A percentile compares a stretch with the other conserved stretches of the same genome.
phyloP scores from a whole-genome alignment of 345 rosid genomes.

The Ceriops tagal region DNA sequence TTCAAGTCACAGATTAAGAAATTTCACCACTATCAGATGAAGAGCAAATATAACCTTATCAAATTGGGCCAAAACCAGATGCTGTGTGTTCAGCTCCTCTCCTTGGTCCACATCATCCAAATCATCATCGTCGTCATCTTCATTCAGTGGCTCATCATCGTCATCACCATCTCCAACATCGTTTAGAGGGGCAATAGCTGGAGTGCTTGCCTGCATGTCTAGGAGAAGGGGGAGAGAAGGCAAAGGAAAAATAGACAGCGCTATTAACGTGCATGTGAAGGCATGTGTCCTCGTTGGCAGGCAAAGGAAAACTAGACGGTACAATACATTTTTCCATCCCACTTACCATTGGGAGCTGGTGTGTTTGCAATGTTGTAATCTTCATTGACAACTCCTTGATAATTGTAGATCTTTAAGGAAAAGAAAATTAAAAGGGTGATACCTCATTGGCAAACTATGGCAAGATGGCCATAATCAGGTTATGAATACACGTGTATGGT shows the following conservation, averaged over 20 bases:
- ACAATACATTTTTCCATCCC: not conserved
- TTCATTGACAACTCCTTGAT: slow-evolving; percentile 82
- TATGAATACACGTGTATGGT: not conserved
- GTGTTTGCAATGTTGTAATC: slow-evolving; percentile 84
- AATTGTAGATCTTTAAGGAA: slow-evolving; percentile 70
- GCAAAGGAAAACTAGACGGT: no score
- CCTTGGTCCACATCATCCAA: slow-evolving; percentile 82
- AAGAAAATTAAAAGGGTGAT: not conserved
- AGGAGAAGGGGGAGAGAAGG: slow-evolving; percentile 15
- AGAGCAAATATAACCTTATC: slow-evolving; percentile 61
- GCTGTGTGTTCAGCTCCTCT: slow-evolving; percentile 93
- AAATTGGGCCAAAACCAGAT: slow-evolving; percentile 93
- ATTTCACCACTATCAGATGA: not conserved
- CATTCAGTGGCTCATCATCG: slow-evolving; percentile 79
- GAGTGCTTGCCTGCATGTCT: slow-evolving; percentile 82
- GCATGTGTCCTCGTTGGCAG: not conserved
- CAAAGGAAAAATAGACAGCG: slow-evolving; percentile 5
- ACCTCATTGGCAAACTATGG: not conserved
- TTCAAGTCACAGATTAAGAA: not conserved
- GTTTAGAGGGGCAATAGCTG: slow-evolving; percentile 47
- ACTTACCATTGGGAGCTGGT: slow-evolving; percentile 82
- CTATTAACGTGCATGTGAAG: not conserved
- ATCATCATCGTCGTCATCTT: slow-evolving; percentile 89
- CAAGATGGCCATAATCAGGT: not conserved
- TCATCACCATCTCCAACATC: slow-evolving; percentile 67